Base-by-base conservation (phyloP, 805 yeast genomes). In the Wickerhamomyces sydowiorum region DNA sequence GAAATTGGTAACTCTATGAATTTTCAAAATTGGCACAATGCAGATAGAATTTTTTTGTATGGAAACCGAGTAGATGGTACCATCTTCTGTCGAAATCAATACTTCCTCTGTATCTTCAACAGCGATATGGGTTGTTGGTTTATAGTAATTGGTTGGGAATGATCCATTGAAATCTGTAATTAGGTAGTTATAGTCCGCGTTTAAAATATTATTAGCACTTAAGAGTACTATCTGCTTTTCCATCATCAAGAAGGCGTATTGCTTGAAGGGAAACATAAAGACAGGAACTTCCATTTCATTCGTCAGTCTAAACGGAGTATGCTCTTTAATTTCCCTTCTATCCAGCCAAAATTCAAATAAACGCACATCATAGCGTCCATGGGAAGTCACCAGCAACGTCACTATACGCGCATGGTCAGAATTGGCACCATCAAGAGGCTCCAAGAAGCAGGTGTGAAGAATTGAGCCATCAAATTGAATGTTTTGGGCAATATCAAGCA, bases 151-250 rank as follows among this genome's bases (percentile, higher is more conserved):
- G 0, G 73, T 67, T 1, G 80, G 79, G 47, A 72, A 73, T 1
- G 46, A 24, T 54, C 47, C 50, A 36, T 32, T 49, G 47, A 34
- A 57, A 40, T 35, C 57, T 12, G 28, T 33, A 4, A 43, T 41
- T 2, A 47, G 41, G 42, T 73, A 71, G 22, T 62, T 53, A 40
- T 66, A 64, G 38, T 70, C 71, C 0, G 75, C 80, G 5, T 78
- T 71, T 18, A 72, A 53, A 2, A 76, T 67, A 38, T 73, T 70
- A 44, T 72, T 73, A 4, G 69, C 53, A 5, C 69, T 62, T 2
- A 73, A 59, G 0, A 71, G 43, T 5, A 62, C 51, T 4, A 75
- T 39, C 23, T 56, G 59, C 2, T 59, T 48, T 17, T 63, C 61
- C 40, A 57, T 53, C 7, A 73, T 65, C 43, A 70, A 64, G 18